Evolutionary conservation across 2,329 filamentous ascomycete genomes (phyloP), one percentile per base, ranked within the genome.

Genomic region (Penicillium sp.): DNA sequence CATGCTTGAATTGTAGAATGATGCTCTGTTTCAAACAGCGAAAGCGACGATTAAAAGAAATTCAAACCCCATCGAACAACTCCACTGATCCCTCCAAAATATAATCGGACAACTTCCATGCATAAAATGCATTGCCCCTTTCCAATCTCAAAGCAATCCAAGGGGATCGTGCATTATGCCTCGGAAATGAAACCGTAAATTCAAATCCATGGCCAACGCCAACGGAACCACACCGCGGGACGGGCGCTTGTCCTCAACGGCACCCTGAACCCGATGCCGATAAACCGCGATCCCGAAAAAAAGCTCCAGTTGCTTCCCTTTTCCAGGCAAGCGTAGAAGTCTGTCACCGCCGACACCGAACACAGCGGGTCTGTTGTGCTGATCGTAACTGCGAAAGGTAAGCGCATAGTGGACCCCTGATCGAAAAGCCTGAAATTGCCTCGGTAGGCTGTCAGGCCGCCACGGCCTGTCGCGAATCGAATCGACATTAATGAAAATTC

Each of bases 401-500:
- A 5, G n/a, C 13, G 21, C 16, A 10, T 29, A n/a, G 47, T 54
- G 54, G 51, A 45, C 38, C 48, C 33, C 12, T 12, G 38, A 31
- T 39, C 28, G 36, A 29, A 53, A 28, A 46, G 16, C 45, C 31
- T 34, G 36, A 52, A 51, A 50, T 34, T 55, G 31, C 57, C 57
- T 55, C 58, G 57, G 57, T 47, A 50, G 39, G 41, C 47, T 48
- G 21, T 42, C 42, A 52, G 42, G 45, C 38, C 24, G 18, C 36
- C 16, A n/a, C 13, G 33, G 9, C 13, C 24, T 47, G 47, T 44
- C 31, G 31, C 31, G 31, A 34, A 34, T 34, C 31, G 31, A 34
- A 34, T 15, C 13, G 15, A 6, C 31, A 6, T 15, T 34, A 34
- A 34, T 34, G 31, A 34, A 34, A 34, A 34, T 34, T n/a, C 31